These are phyloP conservation scores for Thielaviopsis cerberus DNA, from an alignment of 2,329 filamentous ascomycete genomes.

Conservation along the genomic window DNA sequence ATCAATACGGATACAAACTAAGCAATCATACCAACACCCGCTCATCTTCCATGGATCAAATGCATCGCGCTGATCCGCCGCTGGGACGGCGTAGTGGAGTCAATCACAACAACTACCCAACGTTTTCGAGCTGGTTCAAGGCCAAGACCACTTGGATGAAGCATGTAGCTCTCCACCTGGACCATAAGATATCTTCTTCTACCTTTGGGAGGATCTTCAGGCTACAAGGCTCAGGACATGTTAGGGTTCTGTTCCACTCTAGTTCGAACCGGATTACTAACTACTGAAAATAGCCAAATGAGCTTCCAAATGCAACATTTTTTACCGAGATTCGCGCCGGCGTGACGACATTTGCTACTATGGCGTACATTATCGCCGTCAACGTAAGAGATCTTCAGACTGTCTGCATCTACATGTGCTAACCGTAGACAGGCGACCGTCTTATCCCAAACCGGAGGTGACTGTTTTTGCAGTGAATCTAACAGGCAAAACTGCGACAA, in stretches of 20 bases:
- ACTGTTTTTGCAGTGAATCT: slow-evolving; percentile 43
- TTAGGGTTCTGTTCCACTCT: slow-evolving; percentile 20
- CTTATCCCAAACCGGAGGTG: slow-evolving; percentile 57
- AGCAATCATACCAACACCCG: background rate
- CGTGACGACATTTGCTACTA: slow-evolving; percentile 60
- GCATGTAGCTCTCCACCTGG: slow-evolving; percentile 12
- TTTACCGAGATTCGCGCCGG: slow-evolving; percentile 64
- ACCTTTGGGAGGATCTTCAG: slow-evolving; percentile 39
- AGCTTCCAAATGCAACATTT: slow-evolving; percentile 51
- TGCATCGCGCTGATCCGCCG: slow-evolving; percentile 10
- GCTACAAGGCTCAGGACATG: slow-evolving; percentile 48
- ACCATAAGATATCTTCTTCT: slow-evolving; percentile 18
- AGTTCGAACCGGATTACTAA: background rate
- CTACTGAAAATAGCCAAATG: slow-evolving; percentile 39
- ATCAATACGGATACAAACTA: background rate
- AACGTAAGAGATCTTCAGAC: slow-evolving; percentile 26
- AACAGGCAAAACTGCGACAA: slow-evolving; percentile 30
- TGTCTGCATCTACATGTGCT: background rate
- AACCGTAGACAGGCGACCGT: slow-evolving; percentile 40
- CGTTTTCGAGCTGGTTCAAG: slow-evolving; percentile 7
- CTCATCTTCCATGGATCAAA: slow-evolving; percentile 6
- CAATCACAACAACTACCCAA: background rate
- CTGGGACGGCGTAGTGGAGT: background rate
- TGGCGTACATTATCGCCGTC: slow-evolving; percentile 72
- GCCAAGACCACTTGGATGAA: slow-evolving; percentile 4